Evolutionary conservation across 176 grass and related monocot genomes (phyloP), one percentile per base, ranked within the genome.

Genomic region (Dendrocalamus sinicus): DNA sequence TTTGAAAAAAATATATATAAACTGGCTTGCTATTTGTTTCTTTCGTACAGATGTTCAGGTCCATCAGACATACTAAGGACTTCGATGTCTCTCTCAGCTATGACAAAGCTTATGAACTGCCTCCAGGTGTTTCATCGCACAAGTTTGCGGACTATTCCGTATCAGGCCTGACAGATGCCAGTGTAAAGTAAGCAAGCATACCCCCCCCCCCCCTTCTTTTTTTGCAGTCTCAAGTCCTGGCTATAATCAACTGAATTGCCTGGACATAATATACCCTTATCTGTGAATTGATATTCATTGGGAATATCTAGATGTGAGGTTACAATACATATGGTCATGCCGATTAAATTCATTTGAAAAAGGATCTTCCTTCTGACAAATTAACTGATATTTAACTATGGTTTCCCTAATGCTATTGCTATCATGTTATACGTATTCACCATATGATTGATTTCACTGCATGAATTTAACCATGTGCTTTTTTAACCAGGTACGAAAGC

Each of bases 11-110:
- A 72, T 52, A 23, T 7, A 74, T 79, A 13, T 72, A 35, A 48
- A 81, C 13, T 63, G 76, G 37, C 15, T 80, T 46, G 32, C 60
- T 70, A 71, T 75, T 20, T 70, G 22, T 76, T 65, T 86, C 20
- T 64, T 73, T 57, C 88, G 32, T 92, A 78, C 81, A 98, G 97
- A 85, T 99, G 89, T 99, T 94, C 79, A 91, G 97, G 72, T 99
- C 94, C 68, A 87, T 99, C 63, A 99, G 80, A 88, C 89, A 99
- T 77, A 84, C 90, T 59, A 99, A 90, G 80, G 97, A 99, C 85
- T 96, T 99, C 58, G 97, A 93, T 88, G 86, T 91, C 67, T 94
- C 92, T 79, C 87, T 99, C 24, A 96, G 87, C 86, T 99, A 99
- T 74, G 93, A 98, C 44, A 76, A 88, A 90, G 72, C 72, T 69